phyloP scores from a whole-genome alignment of 2,329 filamentous ascomycete species.

The Xenosphaeropsis pyriputrescens region DNA sequence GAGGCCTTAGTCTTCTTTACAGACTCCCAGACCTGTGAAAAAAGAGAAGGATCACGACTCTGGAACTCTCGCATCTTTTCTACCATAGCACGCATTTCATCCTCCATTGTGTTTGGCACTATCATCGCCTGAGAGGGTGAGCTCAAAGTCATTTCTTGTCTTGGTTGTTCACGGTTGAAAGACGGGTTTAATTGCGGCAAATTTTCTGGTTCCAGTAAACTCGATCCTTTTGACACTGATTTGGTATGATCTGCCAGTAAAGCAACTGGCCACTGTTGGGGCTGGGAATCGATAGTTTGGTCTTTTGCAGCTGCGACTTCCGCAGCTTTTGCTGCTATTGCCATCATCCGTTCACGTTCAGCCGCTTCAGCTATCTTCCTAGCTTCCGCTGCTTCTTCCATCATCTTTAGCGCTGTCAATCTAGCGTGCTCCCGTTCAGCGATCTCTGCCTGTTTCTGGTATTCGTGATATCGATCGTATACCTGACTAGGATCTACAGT shows the following conservation, averaged over 20 bases:
- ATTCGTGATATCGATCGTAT: constrained; percentile 4
- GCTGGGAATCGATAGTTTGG: neutral
- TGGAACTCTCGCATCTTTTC: constrained; percentile 39
- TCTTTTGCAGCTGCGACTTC: neutral
- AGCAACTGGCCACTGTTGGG: neutral
- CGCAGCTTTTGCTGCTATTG: neutral
- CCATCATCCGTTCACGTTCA: neutral
- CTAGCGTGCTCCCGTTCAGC: neutral
- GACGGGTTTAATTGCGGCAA: neutral
- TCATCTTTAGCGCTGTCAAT: neutral
- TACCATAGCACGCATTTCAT: constrained; percentile 3
- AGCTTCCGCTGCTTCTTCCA: neutral
- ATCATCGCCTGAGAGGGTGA: neutral
- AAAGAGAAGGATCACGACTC: constrained; percentile 32
- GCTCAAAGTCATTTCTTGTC: no score
- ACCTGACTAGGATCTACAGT: constrained; percentile 4
- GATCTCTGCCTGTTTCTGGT: constrained; percentile 2
- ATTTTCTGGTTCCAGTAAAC: neutral
- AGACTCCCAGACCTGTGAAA: constrained; percentile 36
- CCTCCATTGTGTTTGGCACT: constrained; percentile 1
- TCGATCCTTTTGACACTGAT: neutral
- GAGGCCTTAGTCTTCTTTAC: constrained; percentile 22
- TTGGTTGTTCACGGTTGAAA: neutral
- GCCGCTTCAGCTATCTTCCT: neutral
- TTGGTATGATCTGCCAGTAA: neutral